phyloP scores from a whole-genome alignment of 148 eudicot species.

The Heliamphora exappendiculata region DNA sequence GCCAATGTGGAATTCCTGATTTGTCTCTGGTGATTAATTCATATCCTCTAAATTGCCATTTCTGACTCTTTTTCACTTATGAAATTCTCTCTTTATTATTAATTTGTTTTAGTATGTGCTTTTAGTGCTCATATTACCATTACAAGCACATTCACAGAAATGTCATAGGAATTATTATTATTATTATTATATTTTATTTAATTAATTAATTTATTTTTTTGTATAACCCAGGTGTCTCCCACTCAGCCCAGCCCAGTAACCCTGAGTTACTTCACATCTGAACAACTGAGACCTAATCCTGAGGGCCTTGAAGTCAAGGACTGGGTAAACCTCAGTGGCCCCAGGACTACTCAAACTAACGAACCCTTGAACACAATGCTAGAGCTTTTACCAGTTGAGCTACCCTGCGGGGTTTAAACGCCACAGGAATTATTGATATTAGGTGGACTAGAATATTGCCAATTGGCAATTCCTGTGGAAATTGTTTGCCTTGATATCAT shows the following conservation, averaged over 20 bases:
- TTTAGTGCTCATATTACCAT: background rate
- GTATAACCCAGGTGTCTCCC: no score
- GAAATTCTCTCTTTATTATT: background rate
- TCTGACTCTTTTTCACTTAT: slow-evolving; percentile 17
- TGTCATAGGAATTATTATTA: background rate
- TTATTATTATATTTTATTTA: no score
- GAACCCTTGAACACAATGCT: no score
- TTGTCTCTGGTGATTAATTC: slow-evolving; percentile 94
- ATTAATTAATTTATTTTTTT: no score
- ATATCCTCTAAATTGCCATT: slow-evolving; percentile 44
- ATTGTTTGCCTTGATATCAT: background rate
- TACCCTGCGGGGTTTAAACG: no score
- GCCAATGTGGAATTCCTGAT: slow-evolving; percentile 81
- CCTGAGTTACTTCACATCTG: no score
- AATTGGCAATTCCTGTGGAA: background rate
- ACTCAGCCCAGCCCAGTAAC: no score
- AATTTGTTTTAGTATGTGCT: background rate
- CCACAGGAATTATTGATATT: background rate
- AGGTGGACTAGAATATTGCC: background rate
- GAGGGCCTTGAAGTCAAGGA: no score
- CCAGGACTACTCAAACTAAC: no score
- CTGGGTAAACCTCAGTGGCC: no score
- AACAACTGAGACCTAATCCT: no score
- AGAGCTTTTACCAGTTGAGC: no score
- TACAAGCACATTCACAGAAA: background rate